Evolutionary conservation across 2,329 filamentous ascomycete species (phyloP).

Genomic region (Mycosphaerella arachidis): DNA sequence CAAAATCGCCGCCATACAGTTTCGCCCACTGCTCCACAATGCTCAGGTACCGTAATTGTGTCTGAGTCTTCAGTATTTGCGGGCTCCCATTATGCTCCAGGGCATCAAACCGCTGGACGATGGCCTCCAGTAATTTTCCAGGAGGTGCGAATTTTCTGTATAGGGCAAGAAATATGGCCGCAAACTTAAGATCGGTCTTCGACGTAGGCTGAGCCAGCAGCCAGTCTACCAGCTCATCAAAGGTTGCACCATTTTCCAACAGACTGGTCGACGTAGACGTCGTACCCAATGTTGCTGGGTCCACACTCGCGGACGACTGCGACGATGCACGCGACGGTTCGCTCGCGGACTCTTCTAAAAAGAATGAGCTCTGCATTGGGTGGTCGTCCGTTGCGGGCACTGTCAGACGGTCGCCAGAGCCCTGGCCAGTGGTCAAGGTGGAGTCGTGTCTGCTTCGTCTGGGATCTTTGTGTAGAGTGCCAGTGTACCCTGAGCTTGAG

Average conservation of each 20-base stretch:
- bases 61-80: slow-evolving; percentile 71
- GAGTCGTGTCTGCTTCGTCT: slow-evolving; percentile 32
- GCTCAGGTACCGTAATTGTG: slow-evolving; percentile 77
- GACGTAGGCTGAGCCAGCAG: slow-evolving; percentile 76
- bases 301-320: slow-evolving; percentile 62
- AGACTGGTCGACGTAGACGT: slow-evolving; percentile 25
- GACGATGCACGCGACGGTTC: slow-evolving; percentile 57
- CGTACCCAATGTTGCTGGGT: slow-evolving; percentile 23
- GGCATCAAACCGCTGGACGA: slow-evolving; percentile 70
- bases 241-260: slow-evolving; percentile 54
- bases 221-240: slow-evolving; percentile 66
- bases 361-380: slow-evolving; percentile 52
- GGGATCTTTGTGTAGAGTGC: slow-evolving; percentile 24
- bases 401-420: slow-evolving; percentile 26
- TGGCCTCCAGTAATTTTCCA: slow-evolving; percentile 68
- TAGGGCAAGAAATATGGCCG: slow-evolving; percentile 81
- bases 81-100: slow-evolving; percentile 62
- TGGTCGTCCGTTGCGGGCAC: slow-evolving; percentile 39
- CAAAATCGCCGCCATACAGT: slow-evolving; percentile 89
- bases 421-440: slow-evolving; percentile 25
- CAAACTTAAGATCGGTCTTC: slow-evolving; percentile 83
- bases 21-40: slow-evolving; percentile 86
- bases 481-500: slow-evolving; percentile 45
- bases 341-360: slow-evolving; percentile 66
- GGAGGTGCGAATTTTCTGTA: slow-evolving; percentile 93